Percentiles rank a stretch among this genome's conserved stretches.
Evolutionary conservation across 495 filamentous ascomycete genomes (phyloP).

Genomic region (Pyrenopolyporus hunteri): DNA sequence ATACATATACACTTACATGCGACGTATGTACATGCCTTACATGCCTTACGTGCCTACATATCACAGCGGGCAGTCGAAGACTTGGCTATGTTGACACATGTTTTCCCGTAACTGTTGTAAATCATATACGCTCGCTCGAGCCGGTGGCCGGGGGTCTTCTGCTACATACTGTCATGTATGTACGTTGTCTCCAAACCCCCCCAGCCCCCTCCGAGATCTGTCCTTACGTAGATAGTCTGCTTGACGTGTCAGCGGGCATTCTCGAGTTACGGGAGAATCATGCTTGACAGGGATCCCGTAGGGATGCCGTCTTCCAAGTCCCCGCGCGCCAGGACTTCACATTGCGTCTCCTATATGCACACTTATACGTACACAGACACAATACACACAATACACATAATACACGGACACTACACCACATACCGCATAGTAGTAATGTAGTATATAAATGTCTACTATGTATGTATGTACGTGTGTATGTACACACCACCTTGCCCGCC

Average conservation of each 20-base stretch:
- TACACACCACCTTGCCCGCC: neutral
- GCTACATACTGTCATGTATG: neutral
- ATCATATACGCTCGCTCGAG: neutral
- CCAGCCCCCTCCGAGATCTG: neutral
- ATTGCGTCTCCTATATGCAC: slow-evolving; percentile 8
- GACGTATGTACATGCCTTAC: neutral
- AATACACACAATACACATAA: neutral
- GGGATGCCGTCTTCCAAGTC: neutral
- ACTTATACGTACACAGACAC: neutral
- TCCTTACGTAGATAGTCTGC: slow-evolving; percentile 12
- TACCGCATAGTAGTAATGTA: neutral
- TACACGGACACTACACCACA: neutral
- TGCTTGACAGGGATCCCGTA: slow-evolving; percentile 10
- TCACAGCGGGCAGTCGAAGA: neutral
- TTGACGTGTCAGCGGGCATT: slow-evolving; percentile 12
- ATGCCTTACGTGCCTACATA: neutral
- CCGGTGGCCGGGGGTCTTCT: neutral
- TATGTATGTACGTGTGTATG: too few relatives aligned
- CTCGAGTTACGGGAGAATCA: slow-evolving; percentile 5
- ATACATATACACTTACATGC: too few relatives aligned
- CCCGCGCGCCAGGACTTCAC: neutral
- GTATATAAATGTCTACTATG: too few relatives aligned
- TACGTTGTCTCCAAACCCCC: neutral
- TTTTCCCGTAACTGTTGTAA: slow-evolving; percentile 1
- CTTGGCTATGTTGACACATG: neutral